These are phyloP conservation scores for Hemileccinum impolitum DNA, from an alignment of 768 basidiomycete genomes.

Conservation along the genomic window DNA sequence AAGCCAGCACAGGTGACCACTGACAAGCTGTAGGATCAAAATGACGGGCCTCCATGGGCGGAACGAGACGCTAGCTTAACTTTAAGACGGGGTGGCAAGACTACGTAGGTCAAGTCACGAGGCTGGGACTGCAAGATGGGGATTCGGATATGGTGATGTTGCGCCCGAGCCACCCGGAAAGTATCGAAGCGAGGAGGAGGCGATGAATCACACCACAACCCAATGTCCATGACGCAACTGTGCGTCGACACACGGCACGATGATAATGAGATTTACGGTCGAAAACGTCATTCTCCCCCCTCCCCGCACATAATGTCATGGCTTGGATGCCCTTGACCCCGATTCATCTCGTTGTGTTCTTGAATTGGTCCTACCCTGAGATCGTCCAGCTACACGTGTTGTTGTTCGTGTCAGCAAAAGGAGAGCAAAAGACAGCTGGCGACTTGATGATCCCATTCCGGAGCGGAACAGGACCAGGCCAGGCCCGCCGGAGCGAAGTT, in stretches of 20 bases:
- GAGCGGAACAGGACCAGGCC: neutral
- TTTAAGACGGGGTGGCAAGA: neutral
- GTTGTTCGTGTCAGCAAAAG: conserved; percentile 4
- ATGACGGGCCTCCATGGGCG: too few relatives aligned
- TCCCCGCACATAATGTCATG: too few relatives aligned
- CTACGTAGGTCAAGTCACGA: conserved; percentile 23
- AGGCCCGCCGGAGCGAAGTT: neutral
- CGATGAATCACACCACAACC: conserved; percentile 6
- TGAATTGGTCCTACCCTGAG: conserved; percentile 17
- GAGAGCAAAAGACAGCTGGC: neutral
- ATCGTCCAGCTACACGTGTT: conserved; percentile 28
- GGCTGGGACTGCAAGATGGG: too few relatives aligned
- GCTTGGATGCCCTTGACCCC: neutral
- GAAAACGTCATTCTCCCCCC: too few relatives aligned
- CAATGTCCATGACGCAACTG: too few relatives aligned
- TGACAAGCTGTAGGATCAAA: too few relatives aligned
- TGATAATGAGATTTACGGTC: too few relatives aligned
- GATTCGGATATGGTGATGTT: conserved; percentile 9
- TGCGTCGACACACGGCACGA: too few relatives aligned
- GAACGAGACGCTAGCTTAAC: too few relatives aligned
- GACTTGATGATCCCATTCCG: too few relatives aligned
- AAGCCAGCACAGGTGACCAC: too few relatives aligned
- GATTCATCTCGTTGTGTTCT: conserved; percentile 6
- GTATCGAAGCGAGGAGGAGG: conserved; percentile 7
- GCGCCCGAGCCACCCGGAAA: conserved; percentile 13